Evolutionary conservation across 768 basidiomycete genomes (phyloP).

Genomic region (Macrolepiota albuminosa): DNA sequence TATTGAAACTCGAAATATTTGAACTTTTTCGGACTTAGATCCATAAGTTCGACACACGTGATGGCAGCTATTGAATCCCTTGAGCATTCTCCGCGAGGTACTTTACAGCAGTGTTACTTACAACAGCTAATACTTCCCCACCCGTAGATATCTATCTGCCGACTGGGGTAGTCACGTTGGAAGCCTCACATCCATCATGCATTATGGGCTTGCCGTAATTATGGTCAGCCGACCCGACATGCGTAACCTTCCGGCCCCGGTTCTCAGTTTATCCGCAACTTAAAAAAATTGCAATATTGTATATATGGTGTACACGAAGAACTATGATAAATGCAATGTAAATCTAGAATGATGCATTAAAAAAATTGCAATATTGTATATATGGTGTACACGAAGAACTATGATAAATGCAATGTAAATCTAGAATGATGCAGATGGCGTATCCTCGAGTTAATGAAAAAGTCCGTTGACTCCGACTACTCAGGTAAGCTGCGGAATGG

Average conservation of each 20-base stretch:
- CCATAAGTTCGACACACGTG: conserved; percentile 13
- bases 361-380: conserved; percentile 7
- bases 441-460: not conserved
- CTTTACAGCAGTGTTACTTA: not conserved
- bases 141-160: not conserved
- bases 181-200: not conserved
- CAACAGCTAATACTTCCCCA: not conserved
- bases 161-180: conserved; percentile 8
- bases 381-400: conserved; percentile 6
- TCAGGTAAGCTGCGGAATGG: conserved; percentile 37
- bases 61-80: conserved; percentile 3
- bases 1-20: conserved; percentile 11
- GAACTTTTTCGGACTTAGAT: conserved; percentile 11
- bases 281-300: conserved; percentile 3
- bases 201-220: not conserved
- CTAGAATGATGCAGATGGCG: conserved; percentile 1
- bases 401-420: not conserved
- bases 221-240: conserved; percentile 13
- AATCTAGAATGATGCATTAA: conserved; percentile 3
- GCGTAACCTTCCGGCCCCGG: conserved; percentile 5
- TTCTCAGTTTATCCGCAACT: conserved; percentile 6
- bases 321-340: not conserved
- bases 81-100: not conserved
- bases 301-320: conserved; percentile 7
- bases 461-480: not conserved